phyloP scores from a whole-genome alignment of 2,329 filamentous ascomycete genomes.

The Alternaria conjuncta region DNA sequence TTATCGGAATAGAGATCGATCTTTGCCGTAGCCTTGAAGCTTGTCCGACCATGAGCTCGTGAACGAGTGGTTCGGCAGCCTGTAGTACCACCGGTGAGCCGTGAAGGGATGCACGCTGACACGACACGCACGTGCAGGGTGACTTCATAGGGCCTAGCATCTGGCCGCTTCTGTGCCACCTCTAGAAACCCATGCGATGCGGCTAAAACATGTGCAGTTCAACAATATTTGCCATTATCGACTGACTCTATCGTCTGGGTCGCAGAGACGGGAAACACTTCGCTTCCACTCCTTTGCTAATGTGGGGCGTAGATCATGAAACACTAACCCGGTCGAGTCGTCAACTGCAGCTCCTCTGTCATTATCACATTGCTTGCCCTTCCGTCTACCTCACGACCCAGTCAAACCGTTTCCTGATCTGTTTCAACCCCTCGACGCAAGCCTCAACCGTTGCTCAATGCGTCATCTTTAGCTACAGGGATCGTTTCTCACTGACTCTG shows the following conservation, averaged over 20 bases:
- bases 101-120: constrained; percentile 17
- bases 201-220: constrained; percentile 25
- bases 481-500: not conserved
- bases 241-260: not conserved
- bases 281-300: constrained; percentile 1
- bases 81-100: constrained; percentile 16
- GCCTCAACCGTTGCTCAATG: not conserved
- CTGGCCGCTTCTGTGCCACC: not conserved
- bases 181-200: constrained; percentile 7
- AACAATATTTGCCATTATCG: constrained; percentile 13
- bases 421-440: not conserved
- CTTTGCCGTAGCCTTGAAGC: constrained; percentile 2
- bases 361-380: not conserved
- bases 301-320: constrained; percentile 17
- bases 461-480: not conserved
- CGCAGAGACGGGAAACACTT: not conserved
- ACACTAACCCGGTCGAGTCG: constrained; percentile 4
- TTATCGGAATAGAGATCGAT: constrained; percentile 4
- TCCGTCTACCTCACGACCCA: not conserved
- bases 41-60: constrained; percentile 2
- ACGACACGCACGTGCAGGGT: constrained; percentile 17
- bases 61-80: constrained; percentile 1
- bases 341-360: not conserved
- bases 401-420: not conserved
- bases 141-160: constrained; percentile 6